Percentiles rank a stretch among this genome's conserved stretches.
Evolutionary conservation across 345 rosid species (phyloP).

Genomic region (Sonneratia alba): DNA sequence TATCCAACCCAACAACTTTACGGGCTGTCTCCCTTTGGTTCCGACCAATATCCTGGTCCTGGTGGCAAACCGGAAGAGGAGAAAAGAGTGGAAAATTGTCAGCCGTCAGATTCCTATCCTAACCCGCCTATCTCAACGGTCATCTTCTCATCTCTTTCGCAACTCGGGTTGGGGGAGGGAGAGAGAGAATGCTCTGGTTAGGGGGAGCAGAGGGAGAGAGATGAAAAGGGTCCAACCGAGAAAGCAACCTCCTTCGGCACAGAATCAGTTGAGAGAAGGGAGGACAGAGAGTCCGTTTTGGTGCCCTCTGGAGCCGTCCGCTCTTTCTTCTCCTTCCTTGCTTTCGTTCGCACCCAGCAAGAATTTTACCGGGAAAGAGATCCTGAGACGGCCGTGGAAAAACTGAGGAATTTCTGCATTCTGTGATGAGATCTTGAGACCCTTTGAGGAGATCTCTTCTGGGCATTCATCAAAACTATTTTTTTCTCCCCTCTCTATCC

Average conservation of each 20-base stretch:
- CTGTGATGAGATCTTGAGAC: background rate
- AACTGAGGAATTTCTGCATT: background rate
- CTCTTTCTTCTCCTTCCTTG: slow-evolving; percentile 12
- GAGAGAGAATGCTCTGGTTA: background rate
- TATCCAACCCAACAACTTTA: background rate
- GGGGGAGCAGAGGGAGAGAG: background rate
- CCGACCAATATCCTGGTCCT: background rate
- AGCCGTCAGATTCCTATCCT: slow-evolving; percentile 6
- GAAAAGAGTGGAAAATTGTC: background rate
- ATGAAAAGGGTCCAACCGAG: slow-evolving; percentile 19
- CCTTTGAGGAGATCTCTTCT: background rate
- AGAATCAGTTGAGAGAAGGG: slow-evolving; percentile 4
- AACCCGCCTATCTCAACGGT: slow-evolving; percentile 6
- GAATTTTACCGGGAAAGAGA: slow-evolving; percentile 11
- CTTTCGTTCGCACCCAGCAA: slow-evolving; percentile 10
- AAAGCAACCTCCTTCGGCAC: slow-evolving; percentile 25
- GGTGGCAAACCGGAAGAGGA: background rate
- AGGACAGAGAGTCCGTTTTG: slow-evolving; percentile 5
- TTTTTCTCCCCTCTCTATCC: too few species aligned
- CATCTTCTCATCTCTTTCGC: slow-evolving; percentile 2
- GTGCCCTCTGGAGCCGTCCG: slow-evolving; percentile 1
- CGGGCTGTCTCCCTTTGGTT: background rate
- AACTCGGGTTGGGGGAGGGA: background rate
- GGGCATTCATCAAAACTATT: slow-evolving; percentile 4
- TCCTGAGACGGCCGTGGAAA: background rate